A percentile compares a stretch with the other conserved stretches of the same genome.
phyloP scores from a whole-genome alignment of 2,329 filamentous ascomycete genomes.

The Ophiostoma piceae region DNA sequence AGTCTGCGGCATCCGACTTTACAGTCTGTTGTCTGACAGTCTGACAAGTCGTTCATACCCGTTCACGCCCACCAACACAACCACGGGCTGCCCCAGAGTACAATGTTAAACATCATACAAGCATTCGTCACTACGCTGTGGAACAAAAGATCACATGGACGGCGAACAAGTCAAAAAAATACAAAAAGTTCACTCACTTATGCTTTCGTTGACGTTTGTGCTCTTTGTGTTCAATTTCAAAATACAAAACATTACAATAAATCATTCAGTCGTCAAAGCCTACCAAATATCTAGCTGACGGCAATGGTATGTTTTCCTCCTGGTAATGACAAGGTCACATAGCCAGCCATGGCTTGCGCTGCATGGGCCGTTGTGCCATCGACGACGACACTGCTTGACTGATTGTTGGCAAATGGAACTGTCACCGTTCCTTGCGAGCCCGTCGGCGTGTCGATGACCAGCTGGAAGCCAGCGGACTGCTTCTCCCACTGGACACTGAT shows the following conservation, averaged over 20 bases:
- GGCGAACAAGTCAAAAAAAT: not conserved
- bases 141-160: not conserved
- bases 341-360: slow-evolving; percentile 29
- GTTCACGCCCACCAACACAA: not conserved
- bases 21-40: not conserved
- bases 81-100: not conserved
- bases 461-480: slow-evolving; percentile 25
- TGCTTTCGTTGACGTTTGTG: not conserved
- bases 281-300: slow-evolving; percentile 1
- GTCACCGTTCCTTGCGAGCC: slow-evolving; percentile 32
- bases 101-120: not conserved
- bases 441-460: slow-evolving; percentile 34
- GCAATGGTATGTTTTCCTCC: slow-evolving; percentile 22
- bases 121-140: not conserved
- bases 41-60: not conserved
- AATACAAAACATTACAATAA: not conserved
- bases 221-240: not conserved
- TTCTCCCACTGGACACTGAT: slow-evolving; percentile 39
- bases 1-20: not conserved
- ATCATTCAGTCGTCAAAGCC: not conserved
- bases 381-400: slow-evolving; percentile 21
- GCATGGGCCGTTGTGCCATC: slow-evolving; percentile 26
- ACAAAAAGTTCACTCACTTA: not conserved
- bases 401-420: slow-evolving; percentile 26
- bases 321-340: slow-evolving; percentile 21